Conservation (phyloP, 148 eudicot genomes). For the Rheum nobile region DNA sequence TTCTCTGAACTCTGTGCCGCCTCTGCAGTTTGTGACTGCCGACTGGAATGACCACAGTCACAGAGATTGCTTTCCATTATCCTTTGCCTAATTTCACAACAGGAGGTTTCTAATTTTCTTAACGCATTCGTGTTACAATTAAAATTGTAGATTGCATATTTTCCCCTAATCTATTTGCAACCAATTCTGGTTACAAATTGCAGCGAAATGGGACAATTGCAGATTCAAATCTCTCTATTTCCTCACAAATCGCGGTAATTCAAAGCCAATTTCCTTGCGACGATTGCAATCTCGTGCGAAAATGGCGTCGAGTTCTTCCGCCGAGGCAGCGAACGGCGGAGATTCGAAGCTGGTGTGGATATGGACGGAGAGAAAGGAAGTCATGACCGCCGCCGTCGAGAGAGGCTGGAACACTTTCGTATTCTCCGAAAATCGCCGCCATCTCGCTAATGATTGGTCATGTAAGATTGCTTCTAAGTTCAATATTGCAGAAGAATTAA, state of each 20-base stretch:
- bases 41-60: not conserved
- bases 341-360: slow-evolving; percentile 69
- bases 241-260: not conserved
- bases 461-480: slow-evolving; percentile 22
- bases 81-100: not conserved
- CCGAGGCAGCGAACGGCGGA: slow-evolving; percentile 9
- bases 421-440: slow-evolving; percentile 29
- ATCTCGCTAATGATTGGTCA: slow-evolving; percentile 62
- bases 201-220: slow-evolving; percentile 34
- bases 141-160: not conserved
- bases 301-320: slow-evolving; percentile 18
- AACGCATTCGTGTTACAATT: not conserved
- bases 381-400: slow-evolving; percentile 84
- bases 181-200: slow-evolving; percentile 9
- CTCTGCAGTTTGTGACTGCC: not conserved
- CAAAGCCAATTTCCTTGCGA: not conserved
- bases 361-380: slow-evolving; percentile 82
- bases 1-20: not conserved
- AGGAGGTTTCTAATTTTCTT: not conserved
- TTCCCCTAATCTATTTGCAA: not conserved
- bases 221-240: slow-evolving; percentile 13
- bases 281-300: slow-evolving; percentile 19
- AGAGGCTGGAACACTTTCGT: slow-evolving; percentile 85
- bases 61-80: not conserved
- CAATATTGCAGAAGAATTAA: not conserved